A percentile compares a stretch with the other conserved stretches of the same genome.
phyloP scores from a whole-genome alignment of 805 yeast species.

The Torulaspora franciscae region DNA sequence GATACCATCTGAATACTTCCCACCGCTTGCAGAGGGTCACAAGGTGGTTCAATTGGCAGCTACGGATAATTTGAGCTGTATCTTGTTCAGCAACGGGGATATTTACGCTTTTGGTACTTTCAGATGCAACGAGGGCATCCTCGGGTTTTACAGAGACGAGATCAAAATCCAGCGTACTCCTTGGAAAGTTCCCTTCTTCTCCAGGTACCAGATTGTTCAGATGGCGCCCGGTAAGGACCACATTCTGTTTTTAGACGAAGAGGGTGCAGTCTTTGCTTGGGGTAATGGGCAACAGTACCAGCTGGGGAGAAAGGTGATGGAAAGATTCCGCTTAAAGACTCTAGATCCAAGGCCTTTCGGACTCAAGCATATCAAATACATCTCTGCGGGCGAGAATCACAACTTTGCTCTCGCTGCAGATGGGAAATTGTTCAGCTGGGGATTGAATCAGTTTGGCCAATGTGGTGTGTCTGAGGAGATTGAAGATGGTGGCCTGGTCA shows the following conservation, averaged over 20 bases:
- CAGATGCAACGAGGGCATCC: slow-evolving; percentile 84
- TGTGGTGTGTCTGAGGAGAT: slow-evolving; percentile 77
- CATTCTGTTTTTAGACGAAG: slow-evolving; percentile 71
- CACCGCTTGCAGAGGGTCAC: slow-evolving; percentile 47
- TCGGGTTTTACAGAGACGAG: slow-evolving; percentile 67
- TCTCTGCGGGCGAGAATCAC: slow-evolving; percentile 93
- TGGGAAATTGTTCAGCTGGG: slow-evolving; percentile 82
- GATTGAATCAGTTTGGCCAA: slow-evolving; percentile 94
- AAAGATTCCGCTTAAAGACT: slow-evolving; percentile 66
- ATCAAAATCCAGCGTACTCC: slow-evolving; percentile 66
- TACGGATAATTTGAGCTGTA: slow-evolving; percentile 86
- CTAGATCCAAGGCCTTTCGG: slow-evolving; percentile 83
- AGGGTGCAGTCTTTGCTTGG: slow-evolving; percentile 92
- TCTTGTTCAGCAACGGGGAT: slow-evolving; percentile 71
- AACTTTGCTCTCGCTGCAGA: slow-evolving; percentile 82
- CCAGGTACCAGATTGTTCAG: slow-evolving; percentile 65
- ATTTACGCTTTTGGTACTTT: slow-evolving; percentile 98
- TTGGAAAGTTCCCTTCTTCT: slow-evolving; percentile 43
- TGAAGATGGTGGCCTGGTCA: slow-evolving; percentile 80
- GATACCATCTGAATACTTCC: slow-evolving; percentile 55
- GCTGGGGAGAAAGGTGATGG: slow-evolving; percentile 80
- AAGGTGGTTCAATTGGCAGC: slow-evolving; percentile 80
- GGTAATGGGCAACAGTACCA: slow-evolving; percentile 95
- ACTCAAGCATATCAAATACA: slow-evolving; percentile 65
- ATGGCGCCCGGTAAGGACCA: slow-evolving; percentile 94